Percentiles rank a stretch among this genome's conserved stretches.
Conservation (phyloP, 2,329 filamentous ascomycete species). For the Teratosphaeria pseudoeucalypti region DNA sequence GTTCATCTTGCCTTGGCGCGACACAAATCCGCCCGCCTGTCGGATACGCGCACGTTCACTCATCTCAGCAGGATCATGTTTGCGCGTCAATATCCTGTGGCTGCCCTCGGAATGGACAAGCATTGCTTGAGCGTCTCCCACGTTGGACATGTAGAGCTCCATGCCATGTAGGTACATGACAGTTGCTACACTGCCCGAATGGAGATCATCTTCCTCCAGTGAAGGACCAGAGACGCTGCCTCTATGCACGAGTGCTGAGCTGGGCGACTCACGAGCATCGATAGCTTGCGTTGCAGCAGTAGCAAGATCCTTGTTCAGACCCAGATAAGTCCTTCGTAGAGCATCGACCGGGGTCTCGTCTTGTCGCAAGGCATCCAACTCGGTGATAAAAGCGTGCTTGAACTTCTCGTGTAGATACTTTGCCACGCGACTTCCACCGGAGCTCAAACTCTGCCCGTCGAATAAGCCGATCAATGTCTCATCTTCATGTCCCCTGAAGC, state of each 20-base stretch:
- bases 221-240: constrained; percentile 63
- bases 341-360: constrained; percentile 74
- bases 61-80: constrained; percentile 85
- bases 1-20: constrained; percentile 85
- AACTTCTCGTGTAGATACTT: constrained; percentile 97
- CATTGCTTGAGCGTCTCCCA: constrained; percentile 92
- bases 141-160: constrained; percentile 87
- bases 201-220: constrained; percentile 78
- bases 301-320: constrained; percentile 87
- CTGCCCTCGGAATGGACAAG: constrained; percentile 81
- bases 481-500: constrained; percentile 79
- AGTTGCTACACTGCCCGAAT: constrained; percentile 83
- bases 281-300: constrained; percentile 70
- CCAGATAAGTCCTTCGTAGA: constrained; percentile 72
- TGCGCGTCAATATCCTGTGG: constrained; percentile 72
- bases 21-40: constrained; percentile 91
- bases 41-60: constrained; percentile 79
- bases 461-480: constrained; percentile 92
- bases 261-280: constrained; percentile 56
- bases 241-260: constrained; percentile 49
- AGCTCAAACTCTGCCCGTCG: constrained; percentile 82
- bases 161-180: constrained; percentile 82
- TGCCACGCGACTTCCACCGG: constrained; percentile 85
- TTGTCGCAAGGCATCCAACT: constrained; percentile 60
- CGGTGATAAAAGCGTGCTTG: constrained; percentile 68